phyloP scores from a whole-genome alignment of 495 filamentous ascomycete species.

The Neurospora sp. region DNA sequence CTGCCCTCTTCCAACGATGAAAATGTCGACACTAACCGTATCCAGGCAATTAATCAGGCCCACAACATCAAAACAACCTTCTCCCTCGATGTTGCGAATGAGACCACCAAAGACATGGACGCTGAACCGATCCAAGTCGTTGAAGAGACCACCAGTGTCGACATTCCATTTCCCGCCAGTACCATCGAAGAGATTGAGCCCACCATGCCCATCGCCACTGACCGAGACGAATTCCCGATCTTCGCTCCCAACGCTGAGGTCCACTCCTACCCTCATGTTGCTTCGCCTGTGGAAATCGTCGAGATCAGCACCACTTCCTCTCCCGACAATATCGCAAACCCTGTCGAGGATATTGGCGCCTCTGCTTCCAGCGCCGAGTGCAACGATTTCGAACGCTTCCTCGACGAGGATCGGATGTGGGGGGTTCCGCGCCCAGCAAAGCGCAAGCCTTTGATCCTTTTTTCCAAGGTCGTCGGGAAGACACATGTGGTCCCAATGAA shows the following conservation, averaged over 20 bases:
- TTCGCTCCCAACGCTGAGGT: background rate
- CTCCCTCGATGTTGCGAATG: background rate
- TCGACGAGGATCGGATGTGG: background rate
- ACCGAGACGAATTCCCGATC: background rate
- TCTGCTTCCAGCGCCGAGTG: background rate
- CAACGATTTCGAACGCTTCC: background rate
- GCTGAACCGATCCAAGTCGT: background rate
- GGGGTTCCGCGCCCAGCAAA: background rate
- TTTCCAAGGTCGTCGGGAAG: background rate
- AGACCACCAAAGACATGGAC: background rate
- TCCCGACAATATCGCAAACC: no score
- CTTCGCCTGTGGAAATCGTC: background rate
- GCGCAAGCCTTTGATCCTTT: background rate
- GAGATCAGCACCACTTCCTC: background rate
- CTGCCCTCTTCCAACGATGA: background rate
- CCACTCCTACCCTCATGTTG: background rate
- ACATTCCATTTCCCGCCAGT: background rate
- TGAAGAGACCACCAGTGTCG: background rate
- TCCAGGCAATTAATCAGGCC: background rate
- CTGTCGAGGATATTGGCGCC: background rate
- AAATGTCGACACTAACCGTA: background rate
- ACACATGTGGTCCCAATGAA: background rate
- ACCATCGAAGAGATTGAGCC: background rate
- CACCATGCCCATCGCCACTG: background rate
- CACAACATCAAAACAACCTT: no score